A percentile compares a stretch with the other conserved stretches of the same genome.
phyloP scores from a whole-genome alignment of 2,329 filamentous ascomycete species.

The Colletotrichum chrysophilum region DNA sequence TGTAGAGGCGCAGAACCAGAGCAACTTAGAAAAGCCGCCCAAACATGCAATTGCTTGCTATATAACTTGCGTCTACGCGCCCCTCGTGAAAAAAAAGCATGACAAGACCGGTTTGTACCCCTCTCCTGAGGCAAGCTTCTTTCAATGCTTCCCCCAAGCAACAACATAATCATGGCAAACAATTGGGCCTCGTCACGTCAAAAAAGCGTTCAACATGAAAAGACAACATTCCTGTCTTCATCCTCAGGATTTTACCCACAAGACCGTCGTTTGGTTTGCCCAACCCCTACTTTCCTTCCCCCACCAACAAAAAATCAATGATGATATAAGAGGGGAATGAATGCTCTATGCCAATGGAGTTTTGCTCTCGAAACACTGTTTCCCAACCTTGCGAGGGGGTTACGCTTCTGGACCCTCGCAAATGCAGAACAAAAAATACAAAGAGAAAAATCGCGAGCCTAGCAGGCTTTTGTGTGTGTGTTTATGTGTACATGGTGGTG shows the following conservation, averaged over 20 bases:
- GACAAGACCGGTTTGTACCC: neutral
- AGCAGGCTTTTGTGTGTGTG: neutral
- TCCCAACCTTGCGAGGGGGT: neutral
- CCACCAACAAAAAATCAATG: neutral
- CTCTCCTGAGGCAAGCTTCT: neutral
- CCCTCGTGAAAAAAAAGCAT: neutral
- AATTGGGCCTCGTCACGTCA: neutral
- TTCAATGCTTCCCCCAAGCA: neutral
- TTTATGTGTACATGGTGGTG: neutral
- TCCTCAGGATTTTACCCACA: neutral
- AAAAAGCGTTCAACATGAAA: neutral
- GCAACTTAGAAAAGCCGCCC: neutral
- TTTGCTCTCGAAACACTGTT: neutral
- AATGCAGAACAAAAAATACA: slow-evolving; percentile 1
- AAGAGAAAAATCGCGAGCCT: neutral
- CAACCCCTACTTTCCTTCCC: neutral
- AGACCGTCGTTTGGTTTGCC: neutral
- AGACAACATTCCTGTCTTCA: neutral
- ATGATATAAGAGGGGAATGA: neutral
- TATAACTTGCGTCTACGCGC: neutral
- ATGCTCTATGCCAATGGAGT: neutral
- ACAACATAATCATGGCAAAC: neutral
- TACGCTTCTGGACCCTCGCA: neutral
- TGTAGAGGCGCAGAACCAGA: neutral
- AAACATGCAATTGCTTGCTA: neutral